Conservation (phyloP, 768 basidiomycete genomes). For the Harrya chromipes region DNA sequence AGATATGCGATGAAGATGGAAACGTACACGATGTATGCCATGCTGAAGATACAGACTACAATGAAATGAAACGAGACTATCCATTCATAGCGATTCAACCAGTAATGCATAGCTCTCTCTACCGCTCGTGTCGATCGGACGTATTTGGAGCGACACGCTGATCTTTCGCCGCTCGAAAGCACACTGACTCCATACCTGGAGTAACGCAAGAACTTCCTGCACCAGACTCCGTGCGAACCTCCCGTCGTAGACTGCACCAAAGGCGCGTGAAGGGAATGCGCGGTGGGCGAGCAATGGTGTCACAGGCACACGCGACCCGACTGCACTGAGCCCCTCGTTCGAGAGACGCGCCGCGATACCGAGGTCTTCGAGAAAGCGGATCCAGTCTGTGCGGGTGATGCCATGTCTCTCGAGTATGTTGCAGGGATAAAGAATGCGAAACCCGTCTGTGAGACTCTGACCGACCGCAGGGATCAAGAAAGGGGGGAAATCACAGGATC, state of each 20-base stretch:
- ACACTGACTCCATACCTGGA: conserved; percentile 31
- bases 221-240: conserved; percentile 15
- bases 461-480: conserved; percentile 25
- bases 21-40: conserved; percentile 1
- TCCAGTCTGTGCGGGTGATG: conserved; percentile 26
- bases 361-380: conserved; percentile 29
- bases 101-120: conserved; percentile 15
- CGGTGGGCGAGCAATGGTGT: conserved; percentile 11
- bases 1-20: neutral
- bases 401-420: conserved; percentile 28
- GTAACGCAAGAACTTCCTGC: conserved; percentile 25
- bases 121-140: neutral
- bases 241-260: conserved; percentile 20
- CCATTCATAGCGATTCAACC: conserved; percentile 25
- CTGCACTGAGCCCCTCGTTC: conserved; percentile 17
- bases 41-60: neutral
- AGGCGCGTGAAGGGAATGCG: conserved; percentile 11
- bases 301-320: conserved; percentile 22
- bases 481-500: conserved; percentile 26
- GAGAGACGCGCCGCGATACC: conserved; percentile 27
- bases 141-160: conserved; percentile 15
- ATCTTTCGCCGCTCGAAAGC: conserved; percentile 33
- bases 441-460: conserved; percentile 22
- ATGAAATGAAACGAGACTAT: neutral
- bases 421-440: conserved; percentile 25